Evolutionary conservation across 129 eudicot genomes (phyloP).

Genomic region (Heracleum sosnowskyi): DNA sequence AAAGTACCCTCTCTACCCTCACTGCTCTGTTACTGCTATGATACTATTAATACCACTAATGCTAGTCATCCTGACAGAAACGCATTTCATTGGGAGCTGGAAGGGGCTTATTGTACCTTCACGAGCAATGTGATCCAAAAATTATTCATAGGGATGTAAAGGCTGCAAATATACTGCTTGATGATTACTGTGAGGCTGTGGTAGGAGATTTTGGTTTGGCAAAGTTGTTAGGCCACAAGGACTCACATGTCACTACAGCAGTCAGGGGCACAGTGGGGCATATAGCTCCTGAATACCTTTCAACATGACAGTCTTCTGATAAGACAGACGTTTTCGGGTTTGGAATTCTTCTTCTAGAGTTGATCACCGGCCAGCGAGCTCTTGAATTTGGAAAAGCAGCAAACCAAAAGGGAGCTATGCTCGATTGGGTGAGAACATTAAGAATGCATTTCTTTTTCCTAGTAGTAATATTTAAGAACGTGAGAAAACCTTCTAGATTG

Average conservation of each 20-base stretch:
- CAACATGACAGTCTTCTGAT: slow-evolving; percentile 94
- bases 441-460: too few relatives aligned
- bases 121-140: slow-evolving; percentile 97
- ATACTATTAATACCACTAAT: too few relatives aligned
- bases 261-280: slow-evolving; percentile 97
- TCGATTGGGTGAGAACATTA: slow-evolving; percentile 60
- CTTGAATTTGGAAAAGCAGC: slow-evolving; percentile 88
- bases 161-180: slow-evolving; percentile 91
- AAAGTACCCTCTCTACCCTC: too few relatives aligned
- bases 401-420: slow-evolving; percentile 92
- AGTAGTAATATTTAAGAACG: too few relatives aligned
- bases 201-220: slow-evolving; percentile 98
- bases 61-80: too few relatives aligned
- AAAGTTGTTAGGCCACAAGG: slow-evolving; percentile 84
- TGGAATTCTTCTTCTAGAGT: slow-evolving; percentile 78
- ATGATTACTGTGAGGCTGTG: slow-evolving; percentile 87
- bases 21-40: too few relatives aligned
- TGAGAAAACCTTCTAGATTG: not conserved
- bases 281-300: slow-evolving; percentile 93
- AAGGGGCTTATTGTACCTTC: slow-evolving; percentile 77
- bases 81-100: slow-evolving; percentile 86
- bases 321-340: slow-evolving; percentile 98
- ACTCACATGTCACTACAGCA: slow-evolving; percentile 92
- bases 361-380: slow-evolving; percentile 84
- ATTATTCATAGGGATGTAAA: slow-evolving; percentile 96